Evolutionary conservation across 495 filamentous ascomycete species (phyloP), one percentile per base, ranked within the genome.

Genomic region (Penicillium macrosclerotiorum): DNA sequence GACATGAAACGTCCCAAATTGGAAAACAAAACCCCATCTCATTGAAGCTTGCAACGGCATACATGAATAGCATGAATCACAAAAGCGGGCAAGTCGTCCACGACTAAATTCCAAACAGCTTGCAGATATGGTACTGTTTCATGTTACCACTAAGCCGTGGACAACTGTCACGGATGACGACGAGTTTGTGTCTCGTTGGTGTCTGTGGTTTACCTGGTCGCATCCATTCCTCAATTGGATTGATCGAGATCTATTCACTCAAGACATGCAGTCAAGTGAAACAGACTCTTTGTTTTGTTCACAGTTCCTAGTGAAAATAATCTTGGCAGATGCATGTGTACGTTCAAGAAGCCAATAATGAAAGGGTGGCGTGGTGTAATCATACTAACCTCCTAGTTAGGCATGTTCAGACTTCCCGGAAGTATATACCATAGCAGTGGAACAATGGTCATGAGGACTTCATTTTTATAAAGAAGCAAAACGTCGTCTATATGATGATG

Each of bases 101-200:
- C n/a, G 19, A 8, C 11, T 20, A 0, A 35, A 51, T 26, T 19
- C 14, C 2, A 37, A 30, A 5, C 8, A 23, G 16, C 16, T 45
- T 1, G 38, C 40, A 9, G 48, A 51, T 26, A 39, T 33, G 11
- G 19, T 31, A 23, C 32, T 45, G 4, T 48, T 43, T 12, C 32
- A 26, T 8, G 68, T 77, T 0, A 65, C 69, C 0, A 64, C 73
- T 1, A 54, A 51, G 8, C 69, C 71, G 3, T 79, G 75, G 75
- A 79, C 75, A 2, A 62, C 8, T 19, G 52, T 76, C 22, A 73
- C 72, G 1, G 65, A 66, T 16, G 68, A 75, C 37, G 63, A 72
- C 41, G 70, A 66, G 2, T 54, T 77, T 23, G 73, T 79, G 3
- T 76, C 74, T n/a, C 66, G 71, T 47, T 54, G 76, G 2, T 73